phyloP scores from a whole-genome alignment of 2,329 filamentous ascomycete species.

The Eutypa lata region DNA sequence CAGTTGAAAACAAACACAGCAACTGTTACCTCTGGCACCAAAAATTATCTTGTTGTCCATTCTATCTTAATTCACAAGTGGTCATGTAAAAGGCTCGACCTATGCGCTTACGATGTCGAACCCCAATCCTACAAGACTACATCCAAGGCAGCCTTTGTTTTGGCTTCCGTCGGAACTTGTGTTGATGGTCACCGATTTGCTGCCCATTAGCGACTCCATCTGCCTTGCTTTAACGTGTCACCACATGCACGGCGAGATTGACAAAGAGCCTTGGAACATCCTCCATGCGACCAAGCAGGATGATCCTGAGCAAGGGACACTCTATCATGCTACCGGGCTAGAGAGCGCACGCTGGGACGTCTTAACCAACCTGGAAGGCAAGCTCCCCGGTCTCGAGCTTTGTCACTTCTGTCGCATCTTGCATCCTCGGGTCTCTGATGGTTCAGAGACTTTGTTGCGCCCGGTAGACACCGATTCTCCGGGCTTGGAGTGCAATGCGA shows the following conservation, averaged over 20 bases:
- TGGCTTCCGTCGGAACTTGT: slow-evolving; percentile 7
- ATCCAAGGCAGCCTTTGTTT: background rate
- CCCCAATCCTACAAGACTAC: background rate
- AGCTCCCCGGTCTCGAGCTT: slow-evolving; percentile 4
- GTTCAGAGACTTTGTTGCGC: slow-evolving; percentile 3
- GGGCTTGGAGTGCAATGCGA: slow-evolving; percentile 3
- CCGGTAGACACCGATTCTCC: background rate
- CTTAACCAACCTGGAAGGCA: slow-evolving; percentile 4
- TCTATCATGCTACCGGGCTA: background rate
- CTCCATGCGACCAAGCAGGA: background rate
- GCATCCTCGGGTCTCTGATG: slow-evolving; percentile 1
- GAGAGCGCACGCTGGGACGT: slow-evolving; percentile 3
- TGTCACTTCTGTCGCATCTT: slow-evolving; percentile 11
- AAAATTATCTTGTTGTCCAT: too few relatives aligned
- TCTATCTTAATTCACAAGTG: too few relatives aligned
- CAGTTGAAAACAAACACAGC: too few relatives aligned
- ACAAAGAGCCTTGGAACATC: background rate
- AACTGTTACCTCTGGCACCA: too few relatives aligned
- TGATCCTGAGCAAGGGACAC: background rate
- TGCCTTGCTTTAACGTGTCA: slow-evolving; percentile 4
- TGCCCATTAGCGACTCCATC: slow-evolving; percentile 7
- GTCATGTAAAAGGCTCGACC: too few relatives aligned
- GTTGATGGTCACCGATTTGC: background rate
- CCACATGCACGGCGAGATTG: background rate
- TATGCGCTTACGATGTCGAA: background rate